Percentiles rank a stretch among this genome's conserved stretches.
Evolutionary conservation across 345 rosid genomes (phyloP).

Genomic region (Acer campestre): DNA sequence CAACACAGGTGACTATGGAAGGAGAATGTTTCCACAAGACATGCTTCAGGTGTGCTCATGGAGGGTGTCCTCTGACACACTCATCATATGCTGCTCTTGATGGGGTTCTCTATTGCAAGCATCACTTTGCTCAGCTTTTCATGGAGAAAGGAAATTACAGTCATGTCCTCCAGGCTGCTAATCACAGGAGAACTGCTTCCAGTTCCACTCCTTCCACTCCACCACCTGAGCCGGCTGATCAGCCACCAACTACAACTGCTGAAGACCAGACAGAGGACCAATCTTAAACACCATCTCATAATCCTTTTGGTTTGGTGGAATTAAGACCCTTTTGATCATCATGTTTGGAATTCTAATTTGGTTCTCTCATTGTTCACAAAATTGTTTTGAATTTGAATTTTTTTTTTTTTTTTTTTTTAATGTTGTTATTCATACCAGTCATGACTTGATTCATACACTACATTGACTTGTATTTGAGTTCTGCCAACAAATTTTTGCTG

Average conservation of each 20-base stretch:
- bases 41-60: conserved; percentile 96
- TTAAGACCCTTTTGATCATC: conserved; percentile 11
- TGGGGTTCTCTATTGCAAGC: conserved; percentile 90
- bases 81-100: conserved; percentile 91
- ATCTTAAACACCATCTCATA: conserved; percentile 2
- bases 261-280: conserved; percentile 16
- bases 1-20: conserved; percentile 70
- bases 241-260: neutral
- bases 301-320: conserved; percentile 1
- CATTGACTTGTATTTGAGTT: neutral
- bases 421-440: conserved; percentile 8
- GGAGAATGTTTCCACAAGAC: conserved; percentile 94
- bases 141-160: conserved; percentile 89
- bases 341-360: conserved; percentile 5
- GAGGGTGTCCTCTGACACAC: conserved; percentile 88
- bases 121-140: conserved; percentile 93
- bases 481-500: conserved; percentile 3
- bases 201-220: conserved; percentile 48
- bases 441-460: neutral
- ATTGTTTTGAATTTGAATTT: conserved; percentile 3
- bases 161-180: conserved; percentile 77
- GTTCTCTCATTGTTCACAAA: conserved; percentile 14
- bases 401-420: neutral
- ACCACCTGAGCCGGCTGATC: conserved; percentile 49
- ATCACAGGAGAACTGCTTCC: conserved; percentile 59